Base-by-base conservation (phyloP, 495 filamentous ascomycete species). In the Elasticomyces elasticus region DNA sequence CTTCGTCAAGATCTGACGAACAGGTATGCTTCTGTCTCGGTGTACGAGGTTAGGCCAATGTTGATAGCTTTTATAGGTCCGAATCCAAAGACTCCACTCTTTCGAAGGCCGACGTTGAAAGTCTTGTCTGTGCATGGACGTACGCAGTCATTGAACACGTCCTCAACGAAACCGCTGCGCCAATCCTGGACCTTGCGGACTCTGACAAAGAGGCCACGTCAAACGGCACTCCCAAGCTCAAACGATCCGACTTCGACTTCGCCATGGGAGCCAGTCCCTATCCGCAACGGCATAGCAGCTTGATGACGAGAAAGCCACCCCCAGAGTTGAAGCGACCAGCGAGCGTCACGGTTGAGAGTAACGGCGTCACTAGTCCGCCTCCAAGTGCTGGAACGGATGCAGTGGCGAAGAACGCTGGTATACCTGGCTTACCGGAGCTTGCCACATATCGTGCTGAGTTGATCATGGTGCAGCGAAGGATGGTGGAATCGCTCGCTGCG, bases 81-180 rank as follows among this genome's bases (percentile, higher is more conserved):
- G 22, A 50, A 15, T 22, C 30, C 11, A 40, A 31, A 2, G 48
- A 49, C 15, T 15, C 5, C 5, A 11, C 56, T 17, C 28, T 49
- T 50, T 43, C 51, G 31, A 23, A 62, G 63, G 31, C 76, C 81
- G 56, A 68, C 15, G 78, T 92, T 42, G 85, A 89, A 62, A 89
- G 92, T 61, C 63, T 96, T 4, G 82, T 95, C 9, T 82, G 82
- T 5, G 89, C 88, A 0, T 96, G 91, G 78, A 84, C 80, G 9
- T 95, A 88, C 64, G 81, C 85, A 24, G 83, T 86, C 23, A 76
- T 83, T 9, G 80, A 85, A 60, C 85, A 90, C 57, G 79, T 95
- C 22, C 71, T 95, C 5, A 76, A 79, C 7, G 85, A 88, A 62
- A 94, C 59, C 3, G 26, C 49, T 9, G 45, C 54, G 5, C 42